Base-by-base conservation (phyloP, 345 rosid species). In the Ricinus communis region DNA sequence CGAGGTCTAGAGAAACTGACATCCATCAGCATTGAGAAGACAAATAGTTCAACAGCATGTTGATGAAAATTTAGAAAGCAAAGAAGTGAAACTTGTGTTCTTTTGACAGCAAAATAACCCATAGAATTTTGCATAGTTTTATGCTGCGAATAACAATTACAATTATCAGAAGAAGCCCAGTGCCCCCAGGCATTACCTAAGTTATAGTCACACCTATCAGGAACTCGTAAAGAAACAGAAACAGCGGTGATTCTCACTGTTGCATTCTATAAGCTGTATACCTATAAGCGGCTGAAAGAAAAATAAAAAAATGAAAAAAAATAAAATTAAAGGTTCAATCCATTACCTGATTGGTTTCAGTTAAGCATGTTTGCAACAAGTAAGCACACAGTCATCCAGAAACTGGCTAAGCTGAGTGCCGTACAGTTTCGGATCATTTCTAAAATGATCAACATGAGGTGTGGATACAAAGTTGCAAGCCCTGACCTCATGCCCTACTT, bases 391-490 rank as follows among this genome's bases (percentile, higher is more conserved):
- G 72, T 90, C 91, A 50, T 90, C 91, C 80, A 96, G 73, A 72
- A 96, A 96, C 78, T 83, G 87, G 82, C 77, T 87, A 50, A 96
- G 97, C 83, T 93, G 88, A 52, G 81, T 71, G 0, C 91, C 81
- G 70, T 93, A 96, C 6, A 82, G 85, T 70, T 89, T 79, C 1
- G 99, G 99, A 79, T 96, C 96, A 79, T 86, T 93, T 74, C 99
- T 82, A 71, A 89, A 96, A 80, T 96, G 99, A 81, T 96, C 99
- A 0, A 96, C 98, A 45, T 96, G 99, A 11, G 99, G 99, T 9
- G 99, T 89, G 9, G 93, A 87, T 68, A 93, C 85, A 80, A 96
- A 96, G 85, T 96, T 87, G 85, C 99, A 93, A 19, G 96, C 87
- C 74, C 85, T 80, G 73, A 95, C 99, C 83, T 87, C 85, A 1